Base-by-base conservation (phyloP, 495 filamentous ascomycete genomes). In the Xylaria grammica region DNA sequence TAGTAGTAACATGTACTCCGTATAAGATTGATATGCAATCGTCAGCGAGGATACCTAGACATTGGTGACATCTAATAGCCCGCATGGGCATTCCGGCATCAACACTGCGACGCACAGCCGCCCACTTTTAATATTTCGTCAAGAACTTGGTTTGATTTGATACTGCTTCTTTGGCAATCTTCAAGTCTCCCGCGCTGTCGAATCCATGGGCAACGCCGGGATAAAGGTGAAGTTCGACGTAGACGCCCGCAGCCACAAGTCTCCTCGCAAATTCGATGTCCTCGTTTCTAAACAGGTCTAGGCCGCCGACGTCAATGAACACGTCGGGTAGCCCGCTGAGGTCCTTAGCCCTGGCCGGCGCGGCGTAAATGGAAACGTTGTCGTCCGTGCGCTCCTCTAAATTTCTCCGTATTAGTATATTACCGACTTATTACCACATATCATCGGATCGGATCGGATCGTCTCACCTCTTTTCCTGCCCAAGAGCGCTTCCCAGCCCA, bases 181-280 rank as follows among this genome's bases (percentile, higher is more conserved):
- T 26, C 1, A 53, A 15, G 3, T 53, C 27, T n/a, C 34, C 32
- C 1, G 29, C 11, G 5, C 36, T 19, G 32, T 84, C 81, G 65
- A 80, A 85, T 0, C 71, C 79, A 71, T 85, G 83, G 38, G 75
- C 79, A 10, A 77, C 73, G 0, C 84, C 84, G 0, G 78, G 73
- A 69, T 81, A 86, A 32, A 86, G 68, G 68, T 84, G 81, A 24
- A 86, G 70, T 65, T 87, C 83, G 1, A 79, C 75, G 3, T 72
- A 64, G 3, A 80, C 77, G 26, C 77, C 79, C 20, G 65, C 67
- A 54, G 44, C 66, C 60, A 74, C 76, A 38, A 85, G 56, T 45
- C 30, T 63, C 9, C 63, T 63, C 17, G 77, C 83, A 69, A 74
- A 84, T 8, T 63, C 74, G 3, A 82, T 38, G 49, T 66, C 63